These are phyloP conservation scores for Penicillium roqueforti DNA, from an alignment of 495 filamentous ascomycete species.

Conservation along the genomic window DNA sequence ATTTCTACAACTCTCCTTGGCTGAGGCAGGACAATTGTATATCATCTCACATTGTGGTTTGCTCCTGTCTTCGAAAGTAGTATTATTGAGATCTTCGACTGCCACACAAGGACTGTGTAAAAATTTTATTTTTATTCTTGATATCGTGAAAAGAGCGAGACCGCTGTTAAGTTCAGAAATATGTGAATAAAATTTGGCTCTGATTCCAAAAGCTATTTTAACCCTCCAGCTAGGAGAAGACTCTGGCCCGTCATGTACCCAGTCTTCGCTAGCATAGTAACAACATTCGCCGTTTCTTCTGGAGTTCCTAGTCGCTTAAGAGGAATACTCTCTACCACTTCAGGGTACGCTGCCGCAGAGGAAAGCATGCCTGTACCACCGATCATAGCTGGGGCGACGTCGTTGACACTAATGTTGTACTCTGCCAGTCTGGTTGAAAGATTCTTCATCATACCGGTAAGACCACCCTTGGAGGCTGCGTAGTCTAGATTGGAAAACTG, in stretches of 20 bases:
- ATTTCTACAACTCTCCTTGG: too few relatives aligned
- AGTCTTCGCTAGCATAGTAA: slow-evolving; percentile 62
- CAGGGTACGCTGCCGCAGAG: slow-evolving; percentile 50
- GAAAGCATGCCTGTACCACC: slow-evolving; percentile 65
- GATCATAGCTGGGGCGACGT: slow-evolving; percentile 73
- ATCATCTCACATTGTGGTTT: neutral
- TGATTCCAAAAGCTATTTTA: slow-evolving; percentile 31
- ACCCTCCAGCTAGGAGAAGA: slow-evolving; percentile 53
- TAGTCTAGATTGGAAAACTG: slow-evolving; percentile 45
- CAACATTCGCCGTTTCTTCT: slow-evolving; percentile 63
- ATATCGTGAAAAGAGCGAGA: neutral
- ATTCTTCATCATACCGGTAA: slow-evolving; percentile 65
- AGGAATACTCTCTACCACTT: slow-evolving; percentile 55
- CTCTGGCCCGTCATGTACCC: slow-evolving; percentile 68
- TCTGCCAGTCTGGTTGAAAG: slow-evolving; percentile 56
- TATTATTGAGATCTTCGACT: neutral
- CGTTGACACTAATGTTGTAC: slow-evolving; percentile 68
- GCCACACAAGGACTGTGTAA: neutral
- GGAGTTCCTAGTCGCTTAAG: slow-evolving; percentile 59
- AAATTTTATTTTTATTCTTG: neutral
- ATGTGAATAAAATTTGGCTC: neutral
- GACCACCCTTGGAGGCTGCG: slow-evolving; percentile 61
- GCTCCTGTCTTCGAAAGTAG: neutral
- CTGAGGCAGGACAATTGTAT: too few relatives aligned
- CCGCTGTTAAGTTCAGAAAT: neutral